Conservation (phyloP, 805 yeast genomes). For the Sugiyamaella smithiae region DNA sequence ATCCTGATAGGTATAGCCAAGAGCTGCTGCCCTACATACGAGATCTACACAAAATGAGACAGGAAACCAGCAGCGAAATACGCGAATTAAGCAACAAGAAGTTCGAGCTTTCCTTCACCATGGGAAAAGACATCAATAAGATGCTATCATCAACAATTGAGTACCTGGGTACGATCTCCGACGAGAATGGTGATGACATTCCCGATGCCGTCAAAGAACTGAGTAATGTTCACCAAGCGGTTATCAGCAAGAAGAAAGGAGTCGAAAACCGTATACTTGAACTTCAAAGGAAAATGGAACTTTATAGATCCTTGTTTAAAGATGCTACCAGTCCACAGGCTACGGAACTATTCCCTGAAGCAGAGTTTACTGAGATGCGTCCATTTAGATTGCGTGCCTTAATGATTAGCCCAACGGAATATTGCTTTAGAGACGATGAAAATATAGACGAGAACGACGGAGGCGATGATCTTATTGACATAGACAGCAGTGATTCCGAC, state of each 20-base stretch:
- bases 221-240: neutral
- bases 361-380: constrained; percentile 14
- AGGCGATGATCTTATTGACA: constrained; percentile 17
- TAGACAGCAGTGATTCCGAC: constrained; percentile 7
- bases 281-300: neutral
- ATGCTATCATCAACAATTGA: constrained; percentile 16
- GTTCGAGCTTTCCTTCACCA: constrained; percentile 17
- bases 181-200: neutral
- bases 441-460: neutral
- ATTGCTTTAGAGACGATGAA: constrained; percentile 14
- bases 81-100: constrained; percentile 11
- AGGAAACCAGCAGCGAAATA: constrained; percentile 15
- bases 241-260: neutral
- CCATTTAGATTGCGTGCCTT: constrained; percentile 22
- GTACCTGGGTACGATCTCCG: constrained; percentile 11
- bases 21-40: constrained; percentile 11
- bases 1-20: constrained; percentile 25
- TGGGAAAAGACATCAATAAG: constrained; percentile 23
- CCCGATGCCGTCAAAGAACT: constrained; percentile 19
- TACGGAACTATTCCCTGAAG: constrained; percentile 16
- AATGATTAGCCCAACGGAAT: constrained; percentile 24
- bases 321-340: constrained; percentile 8
- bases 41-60: constrained; percentile 11
- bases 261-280: neutral
- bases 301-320: constrained; percentile 12